Conservation (phyloP, 2,329 filamentous ascomycete species). For the Exserohilum turcica region DNA sequence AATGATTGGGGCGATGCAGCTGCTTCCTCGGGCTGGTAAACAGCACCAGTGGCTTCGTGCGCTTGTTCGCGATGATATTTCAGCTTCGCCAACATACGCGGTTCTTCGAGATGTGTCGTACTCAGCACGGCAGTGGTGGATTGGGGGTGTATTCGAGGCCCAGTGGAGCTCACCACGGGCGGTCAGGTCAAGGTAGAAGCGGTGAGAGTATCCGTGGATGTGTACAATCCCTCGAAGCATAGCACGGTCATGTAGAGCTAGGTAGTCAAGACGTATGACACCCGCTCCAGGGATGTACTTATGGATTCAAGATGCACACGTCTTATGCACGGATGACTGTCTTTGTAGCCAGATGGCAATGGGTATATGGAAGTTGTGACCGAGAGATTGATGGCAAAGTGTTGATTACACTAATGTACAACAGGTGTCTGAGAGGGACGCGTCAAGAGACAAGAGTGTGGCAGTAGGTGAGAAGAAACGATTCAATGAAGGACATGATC, state of each 20-base stretch:
- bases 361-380: not conserved
- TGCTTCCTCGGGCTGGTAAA: slow-evolving; percentile 17
- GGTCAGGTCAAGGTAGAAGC: not conserved
- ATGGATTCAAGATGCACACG: not conserved
- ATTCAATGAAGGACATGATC: not conserved
- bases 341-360: not conserved
- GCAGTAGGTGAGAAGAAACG: too few relatives aligned
- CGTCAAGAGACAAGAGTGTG: too few relatives aligned
- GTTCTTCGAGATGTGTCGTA: not conserved
- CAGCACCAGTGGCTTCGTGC: not conserved
- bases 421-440: too few relatives aligned
- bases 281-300: not conserved
- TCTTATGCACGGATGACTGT: not conserved
- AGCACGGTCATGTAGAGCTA: slow-evolving; percentile 1
- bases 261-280: not conserved
- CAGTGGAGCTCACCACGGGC: not conserved
- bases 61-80: slow-evolving; percentile 3
- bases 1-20: slow-evolving; percentile 14
- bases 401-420: too few relatives aligned
- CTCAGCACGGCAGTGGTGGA: not conserved
- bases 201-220: not conserved
- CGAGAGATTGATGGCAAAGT: not conserved
- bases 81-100: slow-evolving; percentile 1
- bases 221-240: not conserved
- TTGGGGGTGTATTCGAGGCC: not conserved